A percentile compares a stretch with the other conserved stretches of the same genome.
Evolutionary conservation across 169 alveolate genomes (phyloP).

Genomic region (Condylostoma magnum): DNA sequence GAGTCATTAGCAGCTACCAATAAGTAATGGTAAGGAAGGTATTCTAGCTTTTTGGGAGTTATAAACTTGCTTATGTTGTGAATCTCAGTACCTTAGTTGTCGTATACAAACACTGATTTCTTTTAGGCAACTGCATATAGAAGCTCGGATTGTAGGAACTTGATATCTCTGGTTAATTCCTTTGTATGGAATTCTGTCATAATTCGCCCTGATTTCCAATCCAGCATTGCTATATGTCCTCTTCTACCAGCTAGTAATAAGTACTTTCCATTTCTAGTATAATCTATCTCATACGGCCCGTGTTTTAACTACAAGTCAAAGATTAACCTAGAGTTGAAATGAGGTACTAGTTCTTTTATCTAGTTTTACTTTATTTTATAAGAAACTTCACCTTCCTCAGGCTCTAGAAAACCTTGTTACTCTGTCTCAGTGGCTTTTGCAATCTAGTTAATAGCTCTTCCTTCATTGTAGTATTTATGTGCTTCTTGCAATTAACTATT

Average conservation of each 20-base stretch:
- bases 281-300: constrained; percentile 90
- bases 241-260: constrained; percentile 90
- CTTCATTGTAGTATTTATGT: constrained; percentile 16
- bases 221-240: constrained; percentile 91
- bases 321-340: constrained; percentile 47
- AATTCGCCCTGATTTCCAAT: constrained; percentile 77
- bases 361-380: constrained; percentile 56
- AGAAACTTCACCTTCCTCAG: constrained; percentile 64
- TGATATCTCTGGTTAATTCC: constrained; percentile 82
- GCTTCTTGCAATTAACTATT: neutral
- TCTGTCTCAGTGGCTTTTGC: neutral
- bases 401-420: constrained; percentile 24
- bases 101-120: constrained; percentile 90
- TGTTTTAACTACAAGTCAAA: constrained; percentile 73
- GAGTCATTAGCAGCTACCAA: constrained; percentile 89
- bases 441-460: neutral
- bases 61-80: constrained; percentile 87
- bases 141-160: constrained; percentile 89
- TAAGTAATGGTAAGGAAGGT: constrained; percentile 91
- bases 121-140: constrained; percentile 94
- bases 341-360: constrained; percentile 59
- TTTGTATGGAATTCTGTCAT: constrained; percentile 67
- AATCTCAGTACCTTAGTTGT: constrained; percentile 92
- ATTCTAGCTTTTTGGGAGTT: constrained; percentile 85
- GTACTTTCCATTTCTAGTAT: constrained; percentile 90